phyloP scores from a whole-genome alignment of 1,284 basidiomycete species.

The Ustilago crameri region DNA sequence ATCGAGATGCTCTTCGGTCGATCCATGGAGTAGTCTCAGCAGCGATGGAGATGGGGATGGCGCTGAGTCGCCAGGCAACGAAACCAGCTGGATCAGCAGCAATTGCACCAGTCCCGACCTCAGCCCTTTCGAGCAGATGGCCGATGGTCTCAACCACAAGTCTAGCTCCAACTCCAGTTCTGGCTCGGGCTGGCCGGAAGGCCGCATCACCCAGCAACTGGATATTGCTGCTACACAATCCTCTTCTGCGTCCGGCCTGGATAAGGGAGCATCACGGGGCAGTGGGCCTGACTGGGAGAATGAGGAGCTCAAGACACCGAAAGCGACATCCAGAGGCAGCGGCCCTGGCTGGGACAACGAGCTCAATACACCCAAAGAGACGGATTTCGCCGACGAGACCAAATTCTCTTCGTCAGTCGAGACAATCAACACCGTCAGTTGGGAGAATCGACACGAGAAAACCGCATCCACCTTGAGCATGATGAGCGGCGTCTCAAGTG shows the following conservation, averaged over 20 bases:
- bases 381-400: conserved; percentile 24
- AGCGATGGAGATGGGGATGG: conserved; percentile 51
- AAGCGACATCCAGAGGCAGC: not conserved
- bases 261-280: not conserved
- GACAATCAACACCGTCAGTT: conserved; percentile 30
- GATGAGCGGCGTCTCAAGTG: conserved; percentile 28
- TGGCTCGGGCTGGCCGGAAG: conserved; percentile 7
- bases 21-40: conserved; percentile 53
- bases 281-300: conserved; percentile 1
- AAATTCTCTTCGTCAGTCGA: conserved; percentile 46
- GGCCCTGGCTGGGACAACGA: conserved; percentile 1
- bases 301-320: conserved; percentile 31
- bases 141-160: conserved; percentile 17
- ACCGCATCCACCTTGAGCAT: conserved; percentile 1
- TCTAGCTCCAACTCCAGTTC: conserved; percentile 5
- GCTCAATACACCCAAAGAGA: conserved; percentile 29
- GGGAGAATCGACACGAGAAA: conserved; percentile 21
- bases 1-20: conserved; percentile 51
- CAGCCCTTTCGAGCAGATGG: conserved; percentile 31
- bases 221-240: conserved; percentile 5
- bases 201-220: conserved; percentile 5
- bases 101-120: conserved; percentile 53
- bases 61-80: conserved; percentile 46
- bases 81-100: conserved; percentile 54
- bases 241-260: conserved; percentile 4